These are phyloP conservation scores for Perkinsela sp. DNA, from an alignment of 208 protist species.

Conservation along the genomic window DNA sequence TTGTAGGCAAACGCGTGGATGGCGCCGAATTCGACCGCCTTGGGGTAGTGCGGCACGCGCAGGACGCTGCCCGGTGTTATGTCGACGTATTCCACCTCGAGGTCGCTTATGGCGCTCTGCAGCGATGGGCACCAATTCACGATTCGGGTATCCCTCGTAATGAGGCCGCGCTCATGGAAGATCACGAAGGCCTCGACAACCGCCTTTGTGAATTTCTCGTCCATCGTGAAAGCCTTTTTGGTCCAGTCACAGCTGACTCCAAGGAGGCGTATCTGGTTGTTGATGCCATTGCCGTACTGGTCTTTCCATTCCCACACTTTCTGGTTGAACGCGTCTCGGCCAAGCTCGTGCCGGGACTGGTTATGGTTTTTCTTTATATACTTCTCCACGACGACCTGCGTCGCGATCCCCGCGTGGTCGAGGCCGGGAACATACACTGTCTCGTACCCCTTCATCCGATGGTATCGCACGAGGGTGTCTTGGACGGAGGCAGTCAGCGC, in stretches of 20 bases:
- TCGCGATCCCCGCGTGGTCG: slow-evolving; percentile 98
- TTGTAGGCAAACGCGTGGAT: slow-evolving; percentile 83
- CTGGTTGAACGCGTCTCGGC: slow-evolving; percentile 81
- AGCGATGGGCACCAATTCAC: slow-evolving; percentile 97
- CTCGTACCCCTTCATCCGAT: slow-evolving; percentile 83
- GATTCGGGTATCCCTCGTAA: slow-evolving; percentile 86
- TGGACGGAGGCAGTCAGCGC: slow-evolving; percentile 83
- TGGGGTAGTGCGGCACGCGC: slow-evolving; percentile 55
- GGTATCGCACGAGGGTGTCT: slow-evolving; percentile 78
- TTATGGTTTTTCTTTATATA: slow-evolving; percentile 53
- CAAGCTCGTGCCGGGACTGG: slow-evolving; percentile 75
- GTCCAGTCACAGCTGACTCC: slow-evolving; percentile 95
- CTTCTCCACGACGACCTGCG: slow-evolving; percentile 94
- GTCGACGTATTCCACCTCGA: slow-evolving; percentile 88
- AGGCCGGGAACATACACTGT: slow-evolving; percentile 93
- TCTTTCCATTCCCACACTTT: slow-evolving; percentile 93
- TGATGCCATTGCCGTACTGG: slow-evolving; percentile 75
- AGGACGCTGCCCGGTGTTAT: slow-evolving; percentile 37
- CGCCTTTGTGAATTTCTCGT: slow-evolving; percentile 59
- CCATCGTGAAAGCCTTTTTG: slow-evolving; percentile 95
- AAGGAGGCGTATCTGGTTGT: slow-evolving; percentile 73
- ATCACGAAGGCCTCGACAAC: slow-evolving; percentile 86
- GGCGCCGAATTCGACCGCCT: slow-evolving; percentile 72
- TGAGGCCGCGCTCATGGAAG: slow-evolving; percentile 78
- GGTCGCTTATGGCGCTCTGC: slow-evolving; percentile 95